These are phyloP conservation scores for Blastobotrys capitulatus DNA, from an alignment of 1,139 yeast species.

Conservation along the genomic window DNA sequence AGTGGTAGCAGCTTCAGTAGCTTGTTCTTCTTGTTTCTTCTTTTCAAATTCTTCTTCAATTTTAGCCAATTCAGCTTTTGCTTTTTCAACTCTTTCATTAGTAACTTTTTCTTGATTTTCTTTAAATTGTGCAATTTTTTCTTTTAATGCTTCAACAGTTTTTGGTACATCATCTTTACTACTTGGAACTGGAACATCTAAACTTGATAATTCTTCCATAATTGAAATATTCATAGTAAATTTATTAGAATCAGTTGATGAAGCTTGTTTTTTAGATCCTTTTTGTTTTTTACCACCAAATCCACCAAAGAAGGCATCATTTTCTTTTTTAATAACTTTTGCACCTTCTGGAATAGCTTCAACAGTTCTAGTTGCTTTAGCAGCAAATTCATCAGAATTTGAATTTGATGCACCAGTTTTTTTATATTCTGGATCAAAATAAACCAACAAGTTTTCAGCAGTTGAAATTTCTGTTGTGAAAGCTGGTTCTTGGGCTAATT, in stretches of 20 bases:
- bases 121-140: slow-evolving; percentile 64
- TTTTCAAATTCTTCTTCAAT: slow-evolving; percentile 32
- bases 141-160: slow-evolving; percentile 64
- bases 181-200: slow-evolving; percentile 77
- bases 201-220: slow-evolving; percentile 69
- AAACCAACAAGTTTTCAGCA: slow-evolving; percentile 63
- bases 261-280: slow-evolving; percentile 29
- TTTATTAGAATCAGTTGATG: slow-evolving; percentile 26
- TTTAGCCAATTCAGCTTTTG: slow-evolving; percentile 69
- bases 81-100: slow-evolving; percentile 64
- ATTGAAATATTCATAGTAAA: slow-evolving; percentile 78
- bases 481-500: slow-evolving; percentile 76
- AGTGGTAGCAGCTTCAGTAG: slow-evolving; percentile 14
- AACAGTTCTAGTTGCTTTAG: slow-evolving; percentile 39
- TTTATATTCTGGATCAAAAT: slow-evolving; percentile 76
- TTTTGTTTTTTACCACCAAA: slow-evolving; percentile 47
- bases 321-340: slow-evolving; percentile 62
- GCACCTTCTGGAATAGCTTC: slow-evolving; percentile 59
- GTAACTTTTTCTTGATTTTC: slow-evolving; percentile 80
- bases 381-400: slow-evolving; percentile 18
- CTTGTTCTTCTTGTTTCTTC: slow-evolving; percentile 47
- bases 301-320: slow-evolving; percentile 48
- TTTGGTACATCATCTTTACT: slow-evolving; percentile 65
- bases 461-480: slow-evolving; percentile 68
- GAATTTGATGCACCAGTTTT: slow-evolving; percentile 29